These are phyloP conservation scores for Strobilomyces echinocephalus DNA, from an alignment of 768 basidiomycete genomes.

Conservation along the genomic window DNA sequence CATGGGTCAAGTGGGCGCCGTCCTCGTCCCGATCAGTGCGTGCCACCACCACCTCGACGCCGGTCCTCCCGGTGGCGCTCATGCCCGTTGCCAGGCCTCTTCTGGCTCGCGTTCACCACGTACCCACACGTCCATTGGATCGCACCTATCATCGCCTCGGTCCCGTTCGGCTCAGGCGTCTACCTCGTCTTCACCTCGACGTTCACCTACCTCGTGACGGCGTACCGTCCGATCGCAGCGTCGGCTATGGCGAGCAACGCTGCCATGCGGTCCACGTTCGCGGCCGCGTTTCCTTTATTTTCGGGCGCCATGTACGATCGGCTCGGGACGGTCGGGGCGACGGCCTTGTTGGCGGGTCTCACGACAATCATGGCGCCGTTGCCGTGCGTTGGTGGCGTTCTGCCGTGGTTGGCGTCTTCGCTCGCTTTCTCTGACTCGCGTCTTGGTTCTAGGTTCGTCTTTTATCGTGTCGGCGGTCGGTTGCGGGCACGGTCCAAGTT, in stretches of 20 bases:
- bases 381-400: constrained; percentile 34
- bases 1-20: constrained; percentile 64
- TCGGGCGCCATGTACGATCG: constrained; percentile 46
- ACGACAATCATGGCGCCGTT: constrained; percentile 57
- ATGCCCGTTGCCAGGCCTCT: constrained; percentile 33
- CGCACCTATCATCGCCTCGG: constrained; percentile 40
- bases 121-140: constrained; percentile 45
- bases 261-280: constrained; percentile 44
- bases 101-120: constrained; percentile 54
- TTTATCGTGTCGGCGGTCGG: constrained; percentile 43
- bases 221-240: constrained; percentile 48
- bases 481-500: constrained; percentile 43
- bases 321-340: constrained; percentile 67
- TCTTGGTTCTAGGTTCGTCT: constrained; percentile 38
- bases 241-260: constrained; percentile 68
- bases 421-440: neutral
- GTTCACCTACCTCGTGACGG: constrained; percentile 55
- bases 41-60: neutral
- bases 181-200: constrained; percentile 64
- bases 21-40: constrained; percentile 58
- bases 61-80: neutral
- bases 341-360: constrained; percentile 64
- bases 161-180: constrained; percentile 51
- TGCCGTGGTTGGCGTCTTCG: neutral
- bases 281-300: constrained; percentile 49